phyloP scores from a whole-genome alignment of 2,329 filamentous ascomycete genomes.

The Aureobasidium mangrovei region DNA sequence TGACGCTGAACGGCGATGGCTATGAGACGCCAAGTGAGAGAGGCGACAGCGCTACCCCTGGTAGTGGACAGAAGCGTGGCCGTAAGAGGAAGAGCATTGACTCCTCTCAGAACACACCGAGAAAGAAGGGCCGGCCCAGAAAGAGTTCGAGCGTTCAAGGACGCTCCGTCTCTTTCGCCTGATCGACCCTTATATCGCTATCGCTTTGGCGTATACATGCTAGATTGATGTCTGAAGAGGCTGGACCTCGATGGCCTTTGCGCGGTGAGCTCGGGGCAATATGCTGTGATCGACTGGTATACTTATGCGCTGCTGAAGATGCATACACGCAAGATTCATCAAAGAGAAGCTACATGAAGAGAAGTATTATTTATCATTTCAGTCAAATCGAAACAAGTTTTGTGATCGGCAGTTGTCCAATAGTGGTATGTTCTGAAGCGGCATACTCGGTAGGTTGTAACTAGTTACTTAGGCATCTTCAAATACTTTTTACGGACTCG shows the following conservation, averaged over 20 bases:
- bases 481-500: too few relatives aligned
- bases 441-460: too few relatives aligned
- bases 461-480: too few relatives aligned
- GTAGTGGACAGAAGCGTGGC: slow-evolving; percentile 13
- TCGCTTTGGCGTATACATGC: not conserved
- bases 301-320: too few relatives aligned
- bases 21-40: slow-evolving; percentile 36
- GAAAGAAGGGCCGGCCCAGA: slow-evolving; percentile 5
- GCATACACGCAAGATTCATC: too few relatives aligned
- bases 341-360: too few relatives aligned
- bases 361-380: too few relatives aligned
- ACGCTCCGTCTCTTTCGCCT: slow-evolving; percentile 7
- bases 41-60: slow-evolving; percentile 8
- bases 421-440: too few relatives aligned
- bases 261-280: not conserved
- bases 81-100: slow-evolving; percentile 15
- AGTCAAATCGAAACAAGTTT: too few relatives aligned
- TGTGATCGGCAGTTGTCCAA: too few relatives aligned
- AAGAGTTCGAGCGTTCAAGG: slow-evolving; percentile 11
- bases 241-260: not conserved
- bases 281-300: too few relatives aligned
- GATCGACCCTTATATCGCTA: not conserved
- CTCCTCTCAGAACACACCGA: slow-evolving; percentile 1
- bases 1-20: slow-evolving; percentile 22
- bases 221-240: not conserved